phyloP scores from a whole-genome alignment of 1,139 yeast species.

The Lodderomyces parapsilosis region DNA sequence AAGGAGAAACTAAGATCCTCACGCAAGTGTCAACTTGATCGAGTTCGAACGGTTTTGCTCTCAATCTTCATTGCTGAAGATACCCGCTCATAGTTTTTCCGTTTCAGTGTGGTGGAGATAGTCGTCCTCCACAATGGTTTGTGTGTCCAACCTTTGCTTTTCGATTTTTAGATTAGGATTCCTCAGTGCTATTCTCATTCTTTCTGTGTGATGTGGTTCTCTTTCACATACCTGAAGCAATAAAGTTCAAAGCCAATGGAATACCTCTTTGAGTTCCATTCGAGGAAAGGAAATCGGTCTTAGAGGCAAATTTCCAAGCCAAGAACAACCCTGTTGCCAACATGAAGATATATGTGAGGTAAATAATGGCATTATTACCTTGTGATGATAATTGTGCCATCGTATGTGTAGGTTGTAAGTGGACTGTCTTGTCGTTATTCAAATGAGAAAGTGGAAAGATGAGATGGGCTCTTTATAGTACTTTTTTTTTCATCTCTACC shows the following conservation, averaged over 20 bases:
- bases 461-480: background rate
- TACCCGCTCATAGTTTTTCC: slow-evolving; percentile 6
- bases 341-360: slow-evolving; percentile 67
- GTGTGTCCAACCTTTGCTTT: background rate
- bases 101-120: background rate
- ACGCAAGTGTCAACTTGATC: slow-evolving; percentile 89
- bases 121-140: background rate
- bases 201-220: slow-evolving; percentile 1
- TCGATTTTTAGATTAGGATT: background rate
- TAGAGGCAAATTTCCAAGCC: slow-evolving; percentile 51
- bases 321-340: slow-evolving; percentile 58
- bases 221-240: slow-evolving; percentile 77
- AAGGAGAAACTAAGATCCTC: slow-evolving; percentile 49
- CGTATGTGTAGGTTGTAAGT: background rate
- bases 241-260: slow-evolving; percentile 82
- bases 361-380: slow-evolving; percentile 71
- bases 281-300: slow-evolving; percentile 62
- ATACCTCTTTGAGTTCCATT: slow-evolving; percentile 78
- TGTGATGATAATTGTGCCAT: slow-evolving; percentile 37
- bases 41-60: slow-evolving; percentile 75
- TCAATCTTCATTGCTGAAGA: slow-evolving; percentile 45
- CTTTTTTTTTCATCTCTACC: background rate
- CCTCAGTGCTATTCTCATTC: background rate
- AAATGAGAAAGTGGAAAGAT: background rate
- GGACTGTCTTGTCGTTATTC: background rate